These are phyloP conservation scores for Aspergillus nomiae DNA, from an alignment of 2,329 filamentous ascomycete species.

Conservation along the genomic window DNA sequence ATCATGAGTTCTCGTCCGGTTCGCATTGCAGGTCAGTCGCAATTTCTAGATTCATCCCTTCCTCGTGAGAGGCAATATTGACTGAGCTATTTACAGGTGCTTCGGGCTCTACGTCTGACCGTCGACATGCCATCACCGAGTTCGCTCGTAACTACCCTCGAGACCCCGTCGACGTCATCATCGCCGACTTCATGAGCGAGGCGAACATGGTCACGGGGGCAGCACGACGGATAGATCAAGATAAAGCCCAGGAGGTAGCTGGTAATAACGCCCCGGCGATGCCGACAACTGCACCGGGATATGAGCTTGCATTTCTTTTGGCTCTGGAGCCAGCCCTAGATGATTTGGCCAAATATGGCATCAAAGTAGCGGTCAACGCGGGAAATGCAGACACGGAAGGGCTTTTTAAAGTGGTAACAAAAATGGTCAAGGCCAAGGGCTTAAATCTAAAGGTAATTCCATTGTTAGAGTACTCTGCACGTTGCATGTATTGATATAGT, in stretches of 20 bases:
- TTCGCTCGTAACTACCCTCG: constrained; percentile 44
- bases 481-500: constrained; percentile 5
- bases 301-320: constrained; percentile 56
- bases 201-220: constrained; percentile 53
- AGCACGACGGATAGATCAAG: constrained; percentile 41
- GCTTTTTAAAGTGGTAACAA: constrained; percentile 41
- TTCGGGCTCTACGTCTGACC: constrained; percentile 49
- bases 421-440: constrained; percentile 40
- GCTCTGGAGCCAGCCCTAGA: constrained; percentile 45
- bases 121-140: constrained; percentile 47
- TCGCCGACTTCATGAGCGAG: constrained; percentile 52
- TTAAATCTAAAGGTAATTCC: constrained; percentile 41
- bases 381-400: constrained; percentile 46
- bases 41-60: background rate
- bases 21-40: constrained; percentile 30
- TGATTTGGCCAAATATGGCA: constrained; percentile 42
- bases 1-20: constrained; percentile 26
- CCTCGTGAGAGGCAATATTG: background rate
- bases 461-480: background rate
- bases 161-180: constrained; percentile 51
- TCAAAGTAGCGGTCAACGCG: constrained; percentile 50
- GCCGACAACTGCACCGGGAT: constrained; percentile 41
- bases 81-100: constrained; percentile 32
- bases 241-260: constrained; percentile 17
- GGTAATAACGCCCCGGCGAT: background rate